These are phyloP conservation scores for Kodamaea anthophila DNA, from an alignment of 1,139 yeast species.

Conservation along the genomic window DNA sequence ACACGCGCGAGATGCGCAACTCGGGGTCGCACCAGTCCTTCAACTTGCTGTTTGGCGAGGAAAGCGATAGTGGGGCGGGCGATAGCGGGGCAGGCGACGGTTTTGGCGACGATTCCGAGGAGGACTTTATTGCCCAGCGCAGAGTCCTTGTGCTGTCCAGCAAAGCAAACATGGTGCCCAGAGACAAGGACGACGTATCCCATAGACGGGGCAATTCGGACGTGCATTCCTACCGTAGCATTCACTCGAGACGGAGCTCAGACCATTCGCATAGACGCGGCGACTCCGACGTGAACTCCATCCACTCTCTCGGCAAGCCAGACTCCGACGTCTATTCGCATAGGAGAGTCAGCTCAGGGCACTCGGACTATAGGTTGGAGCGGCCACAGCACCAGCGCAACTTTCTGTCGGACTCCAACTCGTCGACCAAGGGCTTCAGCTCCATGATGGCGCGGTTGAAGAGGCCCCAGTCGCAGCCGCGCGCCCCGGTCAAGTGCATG, in stretches of 20 bases:
- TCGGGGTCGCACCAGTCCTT: constrained; percentile 42
- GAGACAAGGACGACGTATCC: no score
- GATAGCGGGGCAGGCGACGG: constrained; percentile 13
- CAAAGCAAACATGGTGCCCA: constrained; percentile 8
- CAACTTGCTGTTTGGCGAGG: constrained; percentile 32
- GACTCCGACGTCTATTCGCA: no score
- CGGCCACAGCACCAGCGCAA: constrained; percentile 7
- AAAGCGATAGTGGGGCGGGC: constrained; percentile 11
- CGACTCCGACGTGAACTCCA: no score
- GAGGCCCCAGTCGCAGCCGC: constrained; percentile 12
- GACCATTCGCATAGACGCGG: no score
- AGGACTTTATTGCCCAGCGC: constrained; percentile 3
- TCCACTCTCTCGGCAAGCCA: no score
- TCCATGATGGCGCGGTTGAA: constrained; percentile 26
- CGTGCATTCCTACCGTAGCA: no score
- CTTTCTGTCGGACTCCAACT: constrained; percentile 8
- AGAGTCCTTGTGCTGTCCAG: constrained; percentile 4
- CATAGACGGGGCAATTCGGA: no score
- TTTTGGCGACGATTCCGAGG: constrained; percentile 12
- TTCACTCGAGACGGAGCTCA: no score
- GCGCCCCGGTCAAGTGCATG: constrained; percentile 1
- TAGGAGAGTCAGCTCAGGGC: no score
- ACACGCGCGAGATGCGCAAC: constrained; percentile 25
- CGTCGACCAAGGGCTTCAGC: constrained; percentile 30
- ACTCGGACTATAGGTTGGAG: no score